Percentiles rank a stretch among this genome's conserved stretches.
Evolutionary conservation across 306 rosid species (phyloP).

Genomic region (Malus domestica): DNA sequence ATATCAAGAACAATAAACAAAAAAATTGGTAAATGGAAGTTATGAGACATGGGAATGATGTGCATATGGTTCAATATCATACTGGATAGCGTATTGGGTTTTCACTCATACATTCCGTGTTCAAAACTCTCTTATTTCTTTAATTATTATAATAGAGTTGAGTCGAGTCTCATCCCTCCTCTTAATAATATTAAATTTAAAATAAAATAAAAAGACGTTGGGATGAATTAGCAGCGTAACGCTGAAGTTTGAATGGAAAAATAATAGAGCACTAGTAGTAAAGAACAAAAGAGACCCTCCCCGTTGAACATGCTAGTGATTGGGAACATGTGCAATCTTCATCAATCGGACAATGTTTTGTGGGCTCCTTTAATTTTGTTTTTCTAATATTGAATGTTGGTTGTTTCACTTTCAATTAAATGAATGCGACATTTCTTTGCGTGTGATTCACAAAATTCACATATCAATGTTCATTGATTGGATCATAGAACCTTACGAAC

Average conservation of each 20-base stretch:
- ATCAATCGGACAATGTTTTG: slow-evolving; percentile 28
- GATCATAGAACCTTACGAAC: background rate
- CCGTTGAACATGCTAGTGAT: slow-evolving; percentile 10
- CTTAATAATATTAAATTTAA: no score
- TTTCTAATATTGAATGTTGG: no score
- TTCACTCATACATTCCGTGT: accelerated
- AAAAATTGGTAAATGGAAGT: background rate
- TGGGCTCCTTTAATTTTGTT: background rate
- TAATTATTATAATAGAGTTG: no score
- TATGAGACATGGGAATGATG: background rate
- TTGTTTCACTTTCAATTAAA: background rate
- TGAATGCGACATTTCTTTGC: background rate
- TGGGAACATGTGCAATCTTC: slow-evolving; percentile 15
- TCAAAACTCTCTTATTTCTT: no score
- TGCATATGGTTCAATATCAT: no score
- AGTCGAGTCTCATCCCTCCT: no score
- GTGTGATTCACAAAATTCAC: background rate
- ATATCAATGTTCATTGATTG: background rate
- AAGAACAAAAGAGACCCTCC: slow-evolving; percentile 5
- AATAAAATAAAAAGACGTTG: no score
- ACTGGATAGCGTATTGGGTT: no score
- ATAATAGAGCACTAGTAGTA: background rate
- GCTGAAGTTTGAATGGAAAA: background rate
- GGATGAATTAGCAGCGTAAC: background rate
- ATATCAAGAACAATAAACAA: background rate